Conservation (phyloP, 75 land plant genomes). For the Adiantum capillusveneris region DNA sequence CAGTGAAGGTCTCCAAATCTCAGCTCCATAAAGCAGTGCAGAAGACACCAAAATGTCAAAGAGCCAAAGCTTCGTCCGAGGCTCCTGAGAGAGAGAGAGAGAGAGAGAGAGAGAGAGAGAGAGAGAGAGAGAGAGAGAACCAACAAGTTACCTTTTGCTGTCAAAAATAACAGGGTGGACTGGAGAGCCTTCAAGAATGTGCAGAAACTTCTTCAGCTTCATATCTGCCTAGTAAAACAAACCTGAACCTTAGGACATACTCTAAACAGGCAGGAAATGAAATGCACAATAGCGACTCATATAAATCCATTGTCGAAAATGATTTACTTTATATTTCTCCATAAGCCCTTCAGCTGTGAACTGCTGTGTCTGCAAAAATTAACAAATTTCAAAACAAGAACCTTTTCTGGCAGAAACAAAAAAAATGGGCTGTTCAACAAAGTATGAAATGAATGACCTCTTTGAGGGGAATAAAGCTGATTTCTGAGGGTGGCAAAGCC, state of each 20-base stretch:
- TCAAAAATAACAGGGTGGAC: slow-evolving; percentile 95
- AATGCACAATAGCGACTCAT: not conserved
- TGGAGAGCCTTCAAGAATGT: slow-evolving; percentile 84
- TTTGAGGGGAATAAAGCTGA: slow-evolving; percentile 85
- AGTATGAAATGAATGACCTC: slow-evolving; percentile 69
- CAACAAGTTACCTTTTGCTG: slow-evolving; percentile 60
- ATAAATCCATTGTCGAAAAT: not conserved
- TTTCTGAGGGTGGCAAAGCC: slow-evolving; percentile 83
- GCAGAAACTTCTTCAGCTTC: slow-evolving; percentile 90
- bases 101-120: no score
- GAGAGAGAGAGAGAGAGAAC: no score
- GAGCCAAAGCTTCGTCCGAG: no score
- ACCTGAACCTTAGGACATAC: not conserved
- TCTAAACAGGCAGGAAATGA: no score
- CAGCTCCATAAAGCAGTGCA: no score
- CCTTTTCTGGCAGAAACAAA: no score
- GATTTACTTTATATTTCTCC: slow-evolving; percentile 81
- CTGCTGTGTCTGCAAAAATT: slow-evolving; percentile 43
- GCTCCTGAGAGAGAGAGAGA: no score
- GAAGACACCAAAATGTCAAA: no score
- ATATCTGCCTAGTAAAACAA: slow-evolving; percentile 64
- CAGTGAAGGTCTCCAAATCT: no score
- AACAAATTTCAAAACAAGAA: no score
- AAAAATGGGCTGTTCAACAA: no score
- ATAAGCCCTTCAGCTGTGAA: slow-evolving; percentile 89